Percentiles rank a stretch among this genome's conserved stretches.
Evolutionary conservation across 768 basidiomycete genomes (phyloP).

Genomic region (Hygrophorus russula): DNA sequence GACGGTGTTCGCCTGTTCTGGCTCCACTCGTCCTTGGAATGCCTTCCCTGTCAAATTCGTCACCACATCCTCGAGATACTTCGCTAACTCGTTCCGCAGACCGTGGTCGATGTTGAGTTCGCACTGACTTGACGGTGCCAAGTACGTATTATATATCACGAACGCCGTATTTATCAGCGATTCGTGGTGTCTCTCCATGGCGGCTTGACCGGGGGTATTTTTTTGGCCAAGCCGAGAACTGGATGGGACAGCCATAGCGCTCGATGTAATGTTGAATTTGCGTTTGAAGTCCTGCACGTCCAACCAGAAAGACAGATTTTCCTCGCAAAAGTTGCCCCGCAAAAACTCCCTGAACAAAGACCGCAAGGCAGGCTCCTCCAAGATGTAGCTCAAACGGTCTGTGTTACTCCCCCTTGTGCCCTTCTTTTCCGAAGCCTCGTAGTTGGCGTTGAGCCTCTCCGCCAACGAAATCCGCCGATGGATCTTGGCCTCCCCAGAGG

Average conservation of each 20-base stretch:
- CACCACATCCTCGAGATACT: conserved; percentile 87
- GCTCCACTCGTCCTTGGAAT: conserved; percentile 73
- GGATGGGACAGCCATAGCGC: conserved; percentile 56
- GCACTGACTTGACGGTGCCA: conserved; percentile 89
- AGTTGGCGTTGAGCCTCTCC: conserved; percentile 53
- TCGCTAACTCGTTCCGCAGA: conserved; percentile 86
- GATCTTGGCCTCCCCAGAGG: conserved; percentile 42
- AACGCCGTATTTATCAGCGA: conserved; percentile 91
- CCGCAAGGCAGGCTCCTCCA: conserved; percentile 85
- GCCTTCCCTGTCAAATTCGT: conserved; percentile 63
- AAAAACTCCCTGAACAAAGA: conserved; percentile 92
- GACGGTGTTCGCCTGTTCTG: conserved; percentile 70
- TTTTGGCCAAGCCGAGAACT: conserved; percentile 25
- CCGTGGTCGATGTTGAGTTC: conserved; percentile 99
- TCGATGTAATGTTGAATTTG: conserved; percentile 92
- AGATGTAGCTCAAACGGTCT: conserved; percentile 80
- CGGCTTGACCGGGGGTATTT: conserved; percentile 62
- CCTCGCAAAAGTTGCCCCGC: conserved; percentile 92
- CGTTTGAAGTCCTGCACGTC: conserved; percentile 97
- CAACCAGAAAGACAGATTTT: conserved; percentile 95
- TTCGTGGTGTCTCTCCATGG: conserved; percentile 97
- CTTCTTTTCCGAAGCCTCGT: conserved; percentile 44
- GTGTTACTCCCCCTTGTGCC: conserved; percentile 79
- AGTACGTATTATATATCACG: conserved; percentile 87
- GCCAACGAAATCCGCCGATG: conserved; percentile 72